Base-by-base conservation (phyloP, 2,329 filamentous ascomycete genomes). In the Arthrobotrys sphaeroides region DNA sequence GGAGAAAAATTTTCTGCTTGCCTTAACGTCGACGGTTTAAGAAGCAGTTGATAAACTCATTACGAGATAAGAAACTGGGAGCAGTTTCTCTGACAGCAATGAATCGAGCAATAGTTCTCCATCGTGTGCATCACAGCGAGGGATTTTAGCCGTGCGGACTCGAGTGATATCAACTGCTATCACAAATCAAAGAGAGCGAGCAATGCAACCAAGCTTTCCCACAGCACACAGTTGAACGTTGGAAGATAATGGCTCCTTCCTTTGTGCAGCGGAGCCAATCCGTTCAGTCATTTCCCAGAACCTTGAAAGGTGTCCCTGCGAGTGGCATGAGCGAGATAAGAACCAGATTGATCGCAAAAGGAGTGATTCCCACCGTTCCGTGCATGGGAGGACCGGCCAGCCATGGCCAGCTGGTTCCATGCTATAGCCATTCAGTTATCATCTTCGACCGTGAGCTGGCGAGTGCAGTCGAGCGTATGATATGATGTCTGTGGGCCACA, bases 51-150 rank as follows among this genome's bases (percentile, higher is more conserved):
- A 45, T 55, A 59, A 57, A 49, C 24, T 3, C 6, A 67, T 74
- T 74, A 74, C 61, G 43, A 66, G 64, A 74, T 61, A 62, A 55
- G 53, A 74, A 57, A 62, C 33, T 47, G 26, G 36, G 31, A 38
- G 16, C 28, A 43, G 42, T 31, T 64, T 49, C 49, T 72, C 42
- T 64, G 36, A 65, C 49, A 59, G 31, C 51, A 73, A 51, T 43
- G 42, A 40, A 68, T 74, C 31, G 33, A 40, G 51, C 43, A 53
- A 49, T 60, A 51, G 60, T 28, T 36, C 18, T 18, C 31, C 31
- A 12, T 33, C 31, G 16, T 26, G 61, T 43, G 26, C 6, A 31
- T 55, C 31, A 55, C 49, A 28, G 64, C 72, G 72, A 75, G 72
- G 72, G 72, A 75, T 75, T 75, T 74, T 75, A 10, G 31, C 24